Conservation (phyloP, 2,329 filamentous ascomycete species). For the Fulvia fulva region DNA sequence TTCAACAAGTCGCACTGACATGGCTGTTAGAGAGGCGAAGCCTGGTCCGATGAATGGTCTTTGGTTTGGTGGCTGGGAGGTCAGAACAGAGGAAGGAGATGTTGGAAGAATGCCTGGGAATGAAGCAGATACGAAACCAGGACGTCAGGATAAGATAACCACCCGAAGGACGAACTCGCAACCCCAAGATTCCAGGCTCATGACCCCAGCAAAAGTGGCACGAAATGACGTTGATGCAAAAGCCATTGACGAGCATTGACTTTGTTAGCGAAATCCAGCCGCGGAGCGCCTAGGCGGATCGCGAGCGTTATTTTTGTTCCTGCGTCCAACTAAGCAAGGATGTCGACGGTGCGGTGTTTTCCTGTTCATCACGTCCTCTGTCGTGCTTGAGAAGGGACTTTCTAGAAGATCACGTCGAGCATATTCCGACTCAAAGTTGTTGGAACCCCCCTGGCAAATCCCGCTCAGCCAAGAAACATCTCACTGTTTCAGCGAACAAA, state of each 20-base stretch:
- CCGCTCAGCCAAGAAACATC: conserved; percentile 17
- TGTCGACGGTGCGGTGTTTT: background rate
- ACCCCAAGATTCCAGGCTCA: background rate
- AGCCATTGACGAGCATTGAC: background rate
- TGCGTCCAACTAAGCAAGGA: background rate
- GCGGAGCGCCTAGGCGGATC: background rate
- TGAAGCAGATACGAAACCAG: background rate
- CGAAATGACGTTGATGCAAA: background rate
- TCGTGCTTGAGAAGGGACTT: too few species aligned
- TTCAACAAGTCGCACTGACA: background rate
- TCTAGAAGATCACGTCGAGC: background rate
- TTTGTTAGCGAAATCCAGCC: background rate
- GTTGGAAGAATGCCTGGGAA: background rate
- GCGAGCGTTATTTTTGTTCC: background rate
- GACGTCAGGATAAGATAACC: background rate
- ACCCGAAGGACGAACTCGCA: background rate
- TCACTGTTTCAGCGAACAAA: conserved; percentile 23
- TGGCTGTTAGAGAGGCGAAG: background rate
- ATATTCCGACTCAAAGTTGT: background rate
- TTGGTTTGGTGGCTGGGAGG: background rate
- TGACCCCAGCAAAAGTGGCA: background rate
- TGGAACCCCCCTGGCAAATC: conserved; percentile 16
- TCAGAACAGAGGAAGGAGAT: background rate
- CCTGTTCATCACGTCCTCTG: too few species aligned
- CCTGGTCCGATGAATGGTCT: background rate